Base-by-base conservation (phyloP, 352 stramenopile genomes). In the Aphanomyces cochlioides region DNA sequence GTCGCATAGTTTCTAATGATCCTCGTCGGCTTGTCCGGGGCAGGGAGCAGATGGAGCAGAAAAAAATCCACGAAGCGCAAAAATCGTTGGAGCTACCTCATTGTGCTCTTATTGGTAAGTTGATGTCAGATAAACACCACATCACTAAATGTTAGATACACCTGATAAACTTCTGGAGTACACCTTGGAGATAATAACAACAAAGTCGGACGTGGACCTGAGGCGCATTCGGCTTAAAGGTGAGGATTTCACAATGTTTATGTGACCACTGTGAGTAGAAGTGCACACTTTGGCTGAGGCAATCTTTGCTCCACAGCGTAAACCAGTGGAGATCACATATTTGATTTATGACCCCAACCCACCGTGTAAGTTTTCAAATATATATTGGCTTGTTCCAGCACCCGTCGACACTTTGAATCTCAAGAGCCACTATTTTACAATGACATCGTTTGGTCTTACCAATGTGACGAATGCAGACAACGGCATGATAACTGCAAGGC, bases 281-380 rank as follows among this genome's bases (percentile, higher is more conserved):
- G 15, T 47, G 3, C 58, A 17, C 10, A 53, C 58, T 38, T 12
- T 66, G 58, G 28, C 36, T 28, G 58, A 66, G 15, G 58, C 58
- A 6, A 41, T 66, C n/a, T 66, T 66, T 21, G 58, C 39, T 10
- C 58, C 58, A 2, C 15, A 10, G 58, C 58, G 58, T 7, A 66
- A 66, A 28, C 58, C 58, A 15, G 12, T 66, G 2, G 39, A 48
- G 13, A 47, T 66, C 34, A 15, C 37, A 10, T 66, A 66, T 28
- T 41, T 66, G 10, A 7, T 21, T 5, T 66, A 53, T 41, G 38
- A 66, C 39, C 38, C 58, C 21, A 28, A 40, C 28, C 58, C 58
- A n/a, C 58, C 58, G 13, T 66, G 58, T 41, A 38, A 66, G 13
- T 66, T 66, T 53, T 21, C 28, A n/a, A 66, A 66, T 28, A 41